Evolutionary conservation across 1,284 basidiomycete species (phyloP), one percentile per base, ranked within the genome.

Genomic region (Tremellales sp.): DNA sequence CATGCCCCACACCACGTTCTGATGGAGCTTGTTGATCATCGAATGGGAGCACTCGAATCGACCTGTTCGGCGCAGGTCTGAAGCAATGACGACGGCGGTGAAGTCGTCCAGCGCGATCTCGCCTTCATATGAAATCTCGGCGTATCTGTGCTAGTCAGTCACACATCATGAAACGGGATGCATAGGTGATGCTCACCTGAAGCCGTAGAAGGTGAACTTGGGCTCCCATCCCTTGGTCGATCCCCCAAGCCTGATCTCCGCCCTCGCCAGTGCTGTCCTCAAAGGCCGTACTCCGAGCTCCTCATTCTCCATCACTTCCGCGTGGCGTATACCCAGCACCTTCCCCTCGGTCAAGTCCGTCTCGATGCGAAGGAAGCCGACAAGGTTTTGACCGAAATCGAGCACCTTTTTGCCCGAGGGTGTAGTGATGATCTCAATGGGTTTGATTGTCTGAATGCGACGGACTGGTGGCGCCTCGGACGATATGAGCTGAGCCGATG

Each of bases 381-480:
- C 68, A 12, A 70, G 46, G 46, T 70, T 70, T 42, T 67, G 65
- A 1, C 68, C 68, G 50, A 70, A 68, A 46, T 68, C 67, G 25
- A 70, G 25, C 4, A 68, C 43, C 25, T 21, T 60, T 46, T 65
- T 62, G 12, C 66, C 68, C 15, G 50, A 49, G 5, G 57, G 53
- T 0, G 67, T 64, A 8, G 49, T 66, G 54, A 67, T 63, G 33
- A 66, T 13, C 43, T 62, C 57, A 4, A 52, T 39, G 0, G 61
- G 33, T 25, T 53, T 48, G 40, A 67, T 29, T 26, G 52, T 52
- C 27, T 46, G 40, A 10, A 57, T 49, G 15, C 60, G 43, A 8
- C 64, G 49, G 19, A 69, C 62, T 4, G 68, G 67, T 1, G 67
- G 63, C 0, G 61, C 54, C 15, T 71, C 58, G 0, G 62, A 47